Conservation (phyloP, 805 yeast genomes). For the Sugiyamaella boreocaroliniensis region DNA sequence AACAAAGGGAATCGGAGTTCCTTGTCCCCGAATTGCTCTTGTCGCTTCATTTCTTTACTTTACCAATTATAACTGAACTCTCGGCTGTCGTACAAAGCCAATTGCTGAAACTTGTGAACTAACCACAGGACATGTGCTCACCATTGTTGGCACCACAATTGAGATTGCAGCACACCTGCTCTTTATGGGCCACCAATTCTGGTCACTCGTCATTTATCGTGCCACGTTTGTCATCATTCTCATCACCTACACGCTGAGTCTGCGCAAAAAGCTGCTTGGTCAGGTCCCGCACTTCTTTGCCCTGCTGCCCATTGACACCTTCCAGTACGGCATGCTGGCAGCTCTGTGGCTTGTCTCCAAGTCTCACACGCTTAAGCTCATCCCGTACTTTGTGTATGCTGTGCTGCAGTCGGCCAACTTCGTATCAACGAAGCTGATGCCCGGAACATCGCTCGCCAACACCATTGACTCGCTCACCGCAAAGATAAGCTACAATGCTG, state of each 20-base stretch:
- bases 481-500: conserved; percentile 6
- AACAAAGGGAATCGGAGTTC: too few species aligned
- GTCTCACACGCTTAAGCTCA: conserved; percentile 50
- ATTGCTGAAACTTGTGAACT: neutral
- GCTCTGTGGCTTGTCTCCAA: conserved; percentile 52
- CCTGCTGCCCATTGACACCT: conserved; percentile 67
- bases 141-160: conserved; percentile 9
- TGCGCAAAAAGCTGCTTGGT: conserved; percentile 45
- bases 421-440: conserved; percentile 14
- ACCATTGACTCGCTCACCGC: conserved; percentile 6
- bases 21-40: too few species aligned
- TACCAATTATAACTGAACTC: too few species aligned
- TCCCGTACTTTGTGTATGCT: conserved; percentile 69
- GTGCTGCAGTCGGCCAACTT: conserved; percentile 70
- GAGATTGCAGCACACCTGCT: conserved; percentile 18
- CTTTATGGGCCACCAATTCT: conserved; percentile 20
- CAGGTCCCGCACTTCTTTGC: conserved; percentile 53
- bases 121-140: conserved; percentile 12
- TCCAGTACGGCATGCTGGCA: conserved; percentile 58
- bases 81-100: neutral
- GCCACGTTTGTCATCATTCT: conserved; percentile 19
- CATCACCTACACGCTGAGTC: conserved; percentile 22
- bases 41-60: too few species aligned
- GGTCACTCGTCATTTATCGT: conserved; percentile 25
- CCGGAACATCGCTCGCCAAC: conserved; percentile 5